phyloP scores from a whole-genome alignment of 768 basidiomycete species.

The Galerina sulciceps region DNA sequence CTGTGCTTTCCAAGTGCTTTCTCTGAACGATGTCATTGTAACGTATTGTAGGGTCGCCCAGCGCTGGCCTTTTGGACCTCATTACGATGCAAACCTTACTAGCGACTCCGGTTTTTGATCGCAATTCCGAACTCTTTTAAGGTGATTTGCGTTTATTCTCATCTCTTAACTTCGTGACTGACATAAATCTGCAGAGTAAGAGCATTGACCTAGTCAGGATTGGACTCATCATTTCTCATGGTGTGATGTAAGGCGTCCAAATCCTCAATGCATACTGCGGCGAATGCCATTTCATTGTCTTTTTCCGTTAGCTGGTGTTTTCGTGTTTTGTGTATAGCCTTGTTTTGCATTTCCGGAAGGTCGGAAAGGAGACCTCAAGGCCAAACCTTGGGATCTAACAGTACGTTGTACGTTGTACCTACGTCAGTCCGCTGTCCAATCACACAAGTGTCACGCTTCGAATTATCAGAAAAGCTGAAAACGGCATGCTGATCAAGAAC shows the following conservation, averaged over 20 bases:
- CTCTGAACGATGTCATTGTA: too few relatives aligned
- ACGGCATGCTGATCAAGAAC: neutral
- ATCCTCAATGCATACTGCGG: conserved; percentile 2
- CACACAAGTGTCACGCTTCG: neutral
- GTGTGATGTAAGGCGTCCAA: conserved; percentile 3
- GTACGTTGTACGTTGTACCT: neutral
- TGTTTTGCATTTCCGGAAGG: neutral
- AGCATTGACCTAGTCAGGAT: neutral
- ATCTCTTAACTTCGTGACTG: neutral
- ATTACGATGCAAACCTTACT: too few relatives aligned
- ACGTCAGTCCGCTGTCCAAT: conserved; percentile 1
- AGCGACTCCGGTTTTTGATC: too few relatives aligned
- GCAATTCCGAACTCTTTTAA: too few relatives aligned
- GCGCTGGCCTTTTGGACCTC: too few relatives aligned
- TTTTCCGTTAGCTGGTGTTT: neutral
- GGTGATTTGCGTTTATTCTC: neutral
- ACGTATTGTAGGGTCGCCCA: too few relatives aligned
- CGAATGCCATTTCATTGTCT: neutral
- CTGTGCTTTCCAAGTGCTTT: too few relatives aligned
- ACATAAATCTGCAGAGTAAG: neutral
- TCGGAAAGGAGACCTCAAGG: neutral
- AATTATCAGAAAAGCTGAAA: neutral
- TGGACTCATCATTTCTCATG: conserved; percentile 3
- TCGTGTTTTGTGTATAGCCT: neutral
- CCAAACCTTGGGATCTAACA: neutral